Percentiles rank a stretch among this genome's conserved stretches.
Evolutionary conservation across 331 rosid genomes (phyloP).

Genomic region (Dryas integrifolia): DNA sequence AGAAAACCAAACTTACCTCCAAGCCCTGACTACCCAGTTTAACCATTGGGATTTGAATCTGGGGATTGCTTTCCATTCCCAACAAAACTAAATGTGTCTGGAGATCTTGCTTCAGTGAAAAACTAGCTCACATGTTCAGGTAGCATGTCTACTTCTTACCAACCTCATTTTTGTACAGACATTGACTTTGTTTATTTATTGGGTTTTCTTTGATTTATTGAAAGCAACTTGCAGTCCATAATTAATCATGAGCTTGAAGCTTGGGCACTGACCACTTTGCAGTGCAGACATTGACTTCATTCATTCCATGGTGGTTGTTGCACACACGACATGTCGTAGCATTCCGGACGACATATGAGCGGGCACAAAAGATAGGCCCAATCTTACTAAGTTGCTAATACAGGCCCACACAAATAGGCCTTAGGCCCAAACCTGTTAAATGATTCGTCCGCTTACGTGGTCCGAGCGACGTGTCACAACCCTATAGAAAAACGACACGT

Average conservation of each 20-base stretch:
- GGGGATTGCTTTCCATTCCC: conserved; percentile 32
- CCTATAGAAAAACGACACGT: not conserved
- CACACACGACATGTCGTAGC: not conserved
- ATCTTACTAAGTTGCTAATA: too few species aligned
- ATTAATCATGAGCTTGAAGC: too few species aligned
- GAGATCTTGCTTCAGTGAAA: not conserved
- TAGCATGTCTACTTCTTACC: conserved; percentile 6
- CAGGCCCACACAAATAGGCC: not conserved
- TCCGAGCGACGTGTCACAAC: not conserved
- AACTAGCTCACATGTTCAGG: not conserved
- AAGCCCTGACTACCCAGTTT: conserved; percentile 63
- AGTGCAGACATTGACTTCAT: too few species aligned
- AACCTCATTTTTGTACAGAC: not conserved
- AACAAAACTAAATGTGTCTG: not conserved
- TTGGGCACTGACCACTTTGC: too few species aligned
- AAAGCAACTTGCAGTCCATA: too few species aligned
- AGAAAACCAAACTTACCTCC: conserved; percentile 33
- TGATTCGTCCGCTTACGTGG: not conserved
- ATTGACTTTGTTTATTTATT: not conserved
- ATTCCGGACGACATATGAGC: too few species aligned
- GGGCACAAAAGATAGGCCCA: not conserved
- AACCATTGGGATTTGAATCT: conserved; percentile 41
- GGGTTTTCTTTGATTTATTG: not conserved
- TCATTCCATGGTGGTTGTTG: not conserved
- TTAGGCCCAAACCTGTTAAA: not conserved